Conservation (phyloP, 768 basidiomycete species). For the Galerina sulciceps region DNA sequence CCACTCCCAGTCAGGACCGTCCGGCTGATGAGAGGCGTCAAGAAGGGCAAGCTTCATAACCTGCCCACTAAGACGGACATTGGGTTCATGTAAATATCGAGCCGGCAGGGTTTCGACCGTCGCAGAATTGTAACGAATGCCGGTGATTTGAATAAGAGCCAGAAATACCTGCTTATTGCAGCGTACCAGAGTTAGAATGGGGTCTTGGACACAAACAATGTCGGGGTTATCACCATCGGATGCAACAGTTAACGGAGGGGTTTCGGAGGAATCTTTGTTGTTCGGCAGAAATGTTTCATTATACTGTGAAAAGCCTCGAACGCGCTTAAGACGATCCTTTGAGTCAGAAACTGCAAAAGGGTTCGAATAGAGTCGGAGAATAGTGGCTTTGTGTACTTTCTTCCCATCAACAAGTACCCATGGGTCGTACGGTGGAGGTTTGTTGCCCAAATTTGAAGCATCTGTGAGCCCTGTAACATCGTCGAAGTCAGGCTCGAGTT, state of each 20-base stretch:
- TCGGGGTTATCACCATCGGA: no score
- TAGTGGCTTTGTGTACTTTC: slow-evolving; percentile 14
- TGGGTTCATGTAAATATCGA: slow-evolving; percentile 4
- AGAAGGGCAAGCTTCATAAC: slow-evolving; percentile 11
- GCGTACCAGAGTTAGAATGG: slow-evolving; percentile 4
- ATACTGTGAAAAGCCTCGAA: slow-evolving; percentile 12
- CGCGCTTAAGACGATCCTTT: slow-evolving; percentile 16
- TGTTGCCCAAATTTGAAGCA: no score
- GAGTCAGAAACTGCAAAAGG: slow-evolving; percentile 13
- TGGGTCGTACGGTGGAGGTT: not conserved
- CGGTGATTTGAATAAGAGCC: slow-evolving; percentile 11
- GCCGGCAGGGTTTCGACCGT: not conserved
- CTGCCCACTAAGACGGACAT: slow-evolving; percentile 4
- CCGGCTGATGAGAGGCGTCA: not conserved
- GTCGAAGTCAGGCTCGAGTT: slow-evolving; percentile 12
- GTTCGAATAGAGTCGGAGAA: slow-evolving; percentile 10
- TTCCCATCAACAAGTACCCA: slow-evolving; percentile 4
- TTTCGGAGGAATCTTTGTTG: no score
- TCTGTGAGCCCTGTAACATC: slow-evolving; percentile 1
- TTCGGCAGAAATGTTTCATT: not conserved
- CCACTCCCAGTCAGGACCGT: slow-evolving; percentile 17
- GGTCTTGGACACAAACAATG: slow-evolving; percentile 4
- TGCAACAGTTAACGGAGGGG: no score
- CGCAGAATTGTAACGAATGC: not conserved
- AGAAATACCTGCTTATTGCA: slow-evolving; percentile 7